These are phyloP conservation scores for Aspergillus melleus DNA, from an alignment of 2,329 filamentous ascomycete species.

Conservation along the genomic window DNA sequence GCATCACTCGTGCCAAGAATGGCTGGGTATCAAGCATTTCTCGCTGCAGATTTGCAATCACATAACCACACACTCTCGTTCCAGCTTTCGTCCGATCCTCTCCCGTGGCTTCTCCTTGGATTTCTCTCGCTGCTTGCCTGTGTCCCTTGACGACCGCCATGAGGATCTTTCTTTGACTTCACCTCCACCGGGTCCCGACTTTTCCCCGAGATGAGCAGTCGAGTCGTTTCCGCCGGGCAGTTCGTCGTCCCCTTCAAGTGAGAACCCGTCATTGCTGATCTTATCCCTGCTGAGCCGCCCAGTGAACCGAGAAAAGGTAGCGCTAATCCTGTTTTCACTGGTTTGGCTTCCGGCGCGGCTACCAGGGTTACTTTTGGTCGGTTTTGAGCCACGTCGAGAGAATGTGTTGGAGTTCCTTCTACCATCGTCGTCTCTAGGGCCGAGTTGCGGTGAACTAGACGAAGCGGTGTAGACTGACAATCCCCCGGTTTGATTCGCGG, in stretches of 20 bases:
- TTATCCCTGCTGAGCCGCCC: conserved; percentile 33
- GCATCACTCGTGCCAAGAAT: not conserved
- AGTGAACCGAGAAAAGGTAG: conserved; percentile 38
- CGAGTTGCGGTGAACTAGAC: conserved; percentile 26
- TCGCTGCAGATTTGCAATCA: conserved; percentile 18
- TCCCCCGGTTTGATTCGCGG: conserved; percentile 5
- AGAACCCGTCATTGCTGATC: conserved; percentile 26
- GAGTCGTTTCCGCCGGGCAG: conserved; percentile 23
- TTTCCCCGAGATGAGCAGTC: conserved; percentile 14
- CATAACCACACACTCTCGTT: conserved; percentile 48
- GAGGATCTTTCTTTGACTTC: conserved; percentile 27
- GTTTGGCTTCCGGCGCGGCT: conserved; percentile 38
- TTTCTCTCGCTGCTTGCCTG: conserved; percentile 26
- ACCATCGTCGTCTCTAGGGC: conserved; percentile 25
- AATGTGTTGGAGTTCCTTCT: conserved; percentile 24
- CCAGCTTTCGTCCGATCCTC: conserved; percentile 36
- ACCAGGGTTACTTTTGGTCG: conserved; percentile 32
- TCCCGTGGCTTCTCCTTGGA: conserved; percentile 31
- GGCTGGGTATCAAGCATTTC: conserved; percentile 10
- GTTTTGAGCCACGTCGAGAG: conserved; percentile 31
- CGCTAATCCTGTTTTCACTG: conserved; percentile 37
- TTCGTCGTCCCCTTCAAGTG: conserved; percentile 29
- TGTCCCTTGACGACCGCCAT: conserved; percentile 21
- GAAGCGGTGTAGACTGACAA: conserved; percentile 24
- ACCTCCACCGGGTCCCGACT: conserved; percentile 9